Evolutionary conservation across 2,329 filamentous ascomycete genomes (phyloP), one percentile per base, ranked within the genome.

Genomic region (Exophiala aquamarina): DNA sequence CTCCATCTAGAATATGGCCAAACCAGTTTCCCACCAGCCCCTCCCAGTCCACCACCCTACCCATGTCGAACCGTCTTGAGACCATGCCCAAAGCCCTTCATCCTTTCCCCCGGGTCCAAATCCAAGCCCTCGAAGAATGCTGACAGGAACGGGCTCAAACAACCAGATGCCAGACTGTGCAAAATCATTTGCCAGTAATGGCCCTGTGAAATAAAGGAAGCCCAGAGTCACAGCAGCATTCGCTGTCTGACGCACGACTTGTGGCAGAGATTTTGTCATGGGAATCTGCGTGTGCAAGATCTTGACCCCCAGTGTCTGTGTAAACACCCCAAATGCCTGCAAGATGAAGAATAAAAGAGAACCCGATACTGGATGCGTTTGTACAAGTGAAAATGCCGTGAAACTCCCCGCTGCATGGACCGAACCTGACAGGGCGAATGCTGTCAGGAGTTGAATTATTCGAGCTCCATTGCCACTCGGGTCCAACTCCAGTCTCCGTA

Each of bases 101-200:
- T 77, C 79, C 14, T 73, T 55, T 17, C 52, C 52, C 28, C 52
- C 66, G 1, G 71, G 69, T 0, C 85, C 86, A 26, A 84, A 71
- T 0, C 86, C 84, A 13, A 91, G 26, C 2, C 76, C 79, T 19
- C 89, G 74, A n/a, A 90, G 61, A 1, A 77, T 62, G 44, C 88
- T 94, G 7, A 92, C 55, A 0, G 90, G 89, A n/a, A 95, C 68
- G 0, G 89, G 89, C 66, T 96, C 89, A 52, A 82, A 82, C 11
- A 94, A 66, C 87, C 87, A 95, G 0, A 95, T 61, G 0, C 88
- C 89, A 1, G 82, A 78, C 9, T 77, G 74, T 0, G 84, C 78
- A 63, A 95, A 83, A 60, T 96, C 91, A 61, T 95, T 82, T 9
- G 82, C 72, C n/a, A 95, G 74, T 28, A 83, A 64, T 32, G 73